Evolutionary conservation across 371 early-diverging fungal species (phyloP).

Genomic region (Batkoa obscura): DNA sequence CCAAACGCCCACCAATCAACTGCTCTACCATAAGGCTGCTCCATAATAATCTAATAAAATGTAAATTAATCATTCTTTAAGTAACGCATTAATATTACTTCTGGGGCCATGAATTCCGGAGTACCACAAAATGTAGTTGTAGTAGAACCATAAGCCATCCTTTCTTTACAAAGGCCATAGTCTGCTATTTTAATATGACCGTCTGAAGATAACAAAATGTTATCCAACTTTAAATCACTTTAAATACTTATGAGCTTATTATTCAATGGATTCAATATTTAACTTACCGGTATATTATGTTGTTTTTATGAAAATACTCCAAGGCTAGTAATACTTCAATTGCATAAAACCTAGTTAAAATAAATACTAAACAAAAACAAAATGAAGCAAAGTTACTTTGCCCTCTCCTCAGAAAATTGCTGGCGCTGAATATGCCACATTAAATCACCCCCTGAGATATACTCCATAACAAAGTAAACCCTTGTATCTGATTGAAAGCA

Average conservation of each 20-base stretch:
- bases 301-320: constrained; percentile 85
- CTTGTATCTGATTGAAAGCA: constrained; percentile 87
- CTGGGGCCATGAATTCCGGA: constrained; percentile 99
- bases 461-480: constrained; percentile 97
- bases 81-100: constrained; percentile 20
- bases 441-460: constrained; percentile 95
- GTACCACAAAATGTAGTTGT: constrained; percentile 97
- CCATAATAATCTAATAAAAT: constrained; percentile 40
- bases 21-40: constrained; percentile 58
- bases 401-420: constrained; percentile 52
- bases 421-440: constrained; percentile 90
- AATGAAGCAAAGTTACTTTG: too few species aligned
- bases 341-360: constrained; percentile 89
- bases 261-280: too few species aligned
- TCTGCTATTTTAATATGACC: constrained; percentile 98
- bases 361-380: constrained; percentile 1
- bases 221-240: constrained; percentile 91
- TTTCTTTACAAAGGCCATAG: constrained; percentile 95
- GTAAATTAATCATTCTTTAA: not conserved
- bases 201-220: constrained; percentile 76
- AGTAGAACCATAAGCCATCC: constrained; percentile 62
- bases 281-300: constrained; percentile 65
- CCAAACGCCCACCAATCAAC: constrained; percentile 95
- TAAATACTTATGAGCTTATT: too few species aligned
- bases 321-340: constrained; percentile 91